phyloP scores from a whole-genome alignment of 441 rosid genomes.

The Hura crepitans region DNA sequence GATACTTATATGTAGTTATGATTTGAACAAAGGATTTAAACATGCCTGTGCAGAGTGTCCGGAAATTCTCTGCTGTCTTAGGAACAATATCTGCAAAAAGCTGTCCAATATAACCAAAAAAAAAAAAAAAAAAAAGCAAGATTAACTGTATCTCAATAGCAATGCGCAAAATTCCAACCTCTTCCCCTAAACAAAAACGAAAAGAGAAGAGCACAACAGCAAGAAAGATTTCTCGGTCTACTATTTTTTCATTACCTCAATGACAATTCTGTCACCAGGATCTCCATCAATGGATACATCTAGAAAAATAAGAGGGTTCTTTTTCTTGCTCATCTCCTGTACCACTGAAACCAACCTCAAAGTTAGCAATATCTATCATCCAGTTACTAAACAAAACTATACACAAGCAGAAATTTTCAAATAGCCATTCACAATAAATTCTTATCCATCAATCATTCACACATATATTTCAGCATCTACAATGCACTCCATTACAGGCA shows the following conservation, averaged over 20 bases:
- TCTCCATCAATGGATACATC: constrained; percentile 72
- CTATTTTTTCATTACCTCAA: constrained; percentile 58
- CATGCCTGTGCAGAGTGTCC: constrained; percentile 90
- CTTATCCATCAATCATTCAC: background rate
- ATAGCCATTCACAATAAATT: background rate
- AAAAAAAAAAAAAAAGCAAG: constrained; percentile 21
- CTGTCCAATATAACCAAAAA: constrained; percentile 50
- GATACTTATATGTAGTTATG: background rate
- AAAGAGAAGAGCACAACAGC: background rate
- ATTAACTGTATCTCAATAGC: background rate
- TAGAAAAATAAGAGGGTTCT: constrained; percentile 68
- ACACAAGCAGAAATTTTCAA: background rate
- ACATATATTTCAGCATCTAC: background rate
- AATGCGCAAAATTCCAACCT: constrained; percentile 1
- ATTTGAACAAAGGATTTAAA: constrained; percentile 1
- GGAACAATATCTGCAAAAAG: constrained; percentile 90
- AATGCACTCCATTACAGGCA: background rate
- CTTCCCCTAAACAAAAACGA: constrained; percentile 1
- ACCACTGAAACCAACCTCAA: constrained; percentile 20
- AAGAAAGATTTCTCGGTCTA: background rate
- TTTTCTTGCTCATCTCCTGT: constrained; percentile 63
- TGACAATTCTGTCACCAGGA: constrained; percentile 60
- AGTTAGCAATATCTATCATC: constrained; percentile 10
- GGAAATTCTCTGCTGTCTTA: constrained; percentile 92
- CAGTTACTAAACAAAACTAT: background rate